phyloP scores from a whole-genome alignment of 208 protist species.

The Trypanosomatidae sp. region DNA sequence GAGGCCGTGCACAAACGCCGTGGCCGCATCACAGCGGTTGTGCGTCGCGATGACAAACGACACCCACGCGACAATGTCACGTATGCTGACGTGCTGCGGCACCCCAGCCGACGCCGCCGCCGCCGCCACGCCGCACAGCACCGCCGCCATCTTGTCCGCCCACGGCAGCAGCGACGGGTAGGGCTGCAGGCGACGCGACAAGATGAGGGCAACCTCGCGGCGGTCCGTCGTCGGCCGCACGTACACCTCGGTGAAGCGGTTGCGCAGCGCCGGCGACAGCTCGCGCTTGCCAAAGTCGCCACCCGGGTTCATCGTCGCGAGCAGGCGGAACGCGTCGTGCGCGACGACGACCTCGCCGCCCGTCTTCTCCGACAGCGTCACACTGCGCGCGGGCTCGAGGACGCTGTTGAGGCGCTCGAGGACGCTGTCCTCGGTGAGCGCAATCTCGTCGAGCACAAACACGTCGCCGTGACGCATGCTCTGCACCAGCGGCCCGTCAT shows the following conservation, averaged over 20 bases:
- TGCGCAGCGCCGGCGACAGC: slow-evolving; percentile 98
- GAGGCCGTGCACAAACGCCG: slow-evolving; percentile 93
- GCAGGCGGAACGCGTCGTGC: slow-evolving; percentile 89
- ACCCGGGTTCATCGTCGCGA: slow-evolving; percentile 99
- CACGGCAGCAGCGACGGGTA: slow-evolving; percentile 23
- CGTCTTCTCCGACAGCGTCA: slow-evolving; percentile 98
- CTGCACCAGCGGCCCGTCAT: slow-evolving; percentile 98
- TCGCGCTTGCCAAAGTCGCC: slow-evolving; percentile 99
- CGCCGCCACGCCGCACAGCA: slow-evolving; percentile 53
- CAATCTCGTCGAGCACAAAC: slow-evolving; percentile 99
- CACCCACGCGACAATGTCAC: slow-evolving; percentile 94
- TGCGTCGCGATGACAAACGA: slow-evolving; percentile 90
- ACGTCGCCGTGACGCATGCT: slow-evolving; percentile 97
- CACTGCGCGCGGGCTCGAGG: slow-evolving; percentile 93
- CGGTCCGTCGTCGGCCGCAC: slow-evolving; percentile 87
- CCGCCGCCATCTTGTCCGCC: slow-evolving; percentile 57
- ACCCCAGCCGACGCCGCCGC: slow-evolving; percentile 16
- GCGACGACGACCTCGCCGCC: slow-evolving; percentile 71
- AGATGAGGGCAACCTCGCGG: slow-evolving; percentile 90
- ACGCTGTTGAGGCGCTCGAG: slow-evolving; percentile 99
- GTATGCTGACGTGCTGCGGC: slow-evolving; percentile 83
- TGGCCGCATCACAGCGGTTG: slow-evolving; percentile 28
- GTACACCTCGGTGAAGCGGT: slow-evolving; percentile 99
- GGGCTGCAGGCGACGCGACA: slow-evolving; percentile 62
- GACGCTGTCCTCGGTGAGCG: slow-evolving; percentile 99